phyloP scores from a whole-genome alignment of 1,284 basidiomycete species.

The Ceratobasidium sp. region DNA sequence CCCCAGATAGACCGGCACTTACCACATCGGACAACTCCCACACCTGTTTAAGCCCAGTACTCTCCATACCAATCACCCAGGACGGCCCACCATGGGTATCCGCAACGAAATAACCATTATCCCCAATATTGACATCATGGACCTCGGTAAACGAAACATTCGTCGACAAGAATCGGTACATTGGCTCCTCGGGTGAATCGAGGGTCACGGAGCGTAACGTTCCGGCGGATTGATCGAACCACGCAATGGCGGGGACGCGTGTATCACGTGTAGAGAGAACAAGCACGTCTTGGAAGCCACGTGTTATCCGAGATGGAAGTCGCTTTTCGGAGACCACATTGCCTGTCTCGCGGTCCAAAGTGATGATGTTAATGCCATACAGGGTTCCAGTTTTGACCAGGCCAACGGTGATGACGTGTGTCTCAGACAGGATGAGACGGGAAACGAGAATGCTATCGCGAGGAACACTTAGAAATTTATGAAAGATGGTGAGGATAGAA shows the following conservation, averaged over 20 bases:
- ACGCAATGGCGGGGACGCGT: conserved; percentile 62
- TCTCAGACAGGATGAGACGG: conserved; percentile 64
- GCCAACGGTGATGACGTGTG: conserved; percentile 73
- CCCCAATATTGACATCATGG: conserved; percentile 53
- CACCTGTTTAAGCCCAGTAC: conserved; percentile 56
- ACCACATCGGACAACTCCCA: conserved; percentile 72
- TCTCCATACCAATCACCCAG: conserved; percentile 64
- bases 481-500: not conserved
- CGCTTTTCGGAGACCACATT: conserved; percentile 63
- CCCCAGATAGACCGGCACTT: conserved; percentile 50
- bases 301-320: conserved; percentile 67
- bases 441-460: conserved; percentile 68
- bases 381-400: conserved; percentile 68
- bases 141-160: conserved; percentile 40
- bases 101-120: conserved; percentile 56
- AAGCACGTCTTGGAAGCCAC: conserved; percentile 51
- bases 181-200: conserved; percentile 65
- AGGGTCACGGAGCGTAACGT: conserved; percentile 58
- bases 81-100: conserved; percentile 65
- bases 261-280: conserved; percentile 49
- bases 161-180: conserved; percentile 55
- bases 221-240: conserved; percentile 71
- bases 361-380: conserved; percentile 73
- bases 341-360: conserved; percentile 68
- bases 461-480: conserved; percentile 27